phyloP scores from a whole-genome alignment of 1,284 basidiomycete species.

The Leucoagaricus sp. region DNA sequence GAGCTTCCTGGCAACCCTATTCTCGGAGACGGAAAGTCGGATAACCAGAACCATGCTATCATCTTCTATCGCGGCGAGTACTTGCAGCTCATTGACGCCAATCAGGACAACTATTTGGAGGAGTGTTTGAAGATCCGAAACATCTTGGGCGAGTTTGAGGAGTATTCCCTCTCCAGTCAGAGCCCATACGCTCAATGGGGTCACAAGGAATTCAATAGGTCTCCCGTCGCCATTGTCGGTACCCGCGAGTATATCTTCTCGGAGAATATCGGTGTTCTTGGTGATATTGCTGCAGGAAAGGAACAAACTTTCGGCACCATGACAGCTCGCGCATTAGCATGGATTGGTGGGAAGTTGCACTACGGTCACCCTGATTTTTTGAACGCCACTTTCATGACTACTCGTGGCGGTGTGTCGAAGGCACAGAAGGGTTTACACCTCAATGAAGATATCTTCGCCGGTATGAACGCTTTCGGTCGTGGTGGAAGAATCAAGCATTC shows the following conservation, averaged over 20 bases:
- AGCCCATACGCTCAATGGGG: conserved; percentile 96
- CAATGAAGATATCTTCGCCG: conserved; percentile 99
- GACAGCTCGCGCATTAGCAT: conserved; percentile 93
- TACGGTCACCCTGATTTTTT: conserved; percentile 99
- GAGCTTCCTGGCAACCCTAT: conserved; percentile 99
- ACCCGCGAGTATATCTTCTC: conserved; percentile 99
- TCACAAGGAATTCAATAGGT: conserved; percentile 87
- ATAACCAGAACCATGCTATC: conserved; percentile 99
- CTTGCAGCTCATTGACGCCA: conserved; percentile 98
- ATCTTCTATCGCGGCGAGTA: conserved; percentile 99
- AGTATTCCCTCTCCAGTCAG: conserved; percentile 88
- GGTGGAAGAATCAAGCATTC: conserved; percentile 99
- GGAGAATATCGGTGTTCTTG: conserved; percentile 99
- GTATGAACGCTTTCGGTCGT: conserved; percentile 98
- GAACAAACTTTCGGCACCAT: conserved; percentile 99
- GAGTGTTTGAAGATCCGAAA: conserved; percentile 99
- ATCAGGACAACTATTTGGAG: conserved; percentile 99
- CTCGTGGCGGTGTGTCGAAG: conserved; percentile 98
- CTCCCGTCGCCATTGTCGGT: conserved; percentile 97
- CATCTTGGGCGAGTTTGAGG: conserved; percentile 97
- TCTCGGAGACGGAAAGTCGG: conserved; percentile 98
- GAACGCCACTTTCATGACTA: conserved; percentile 98
- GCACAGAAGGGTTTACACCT: conserved; percentile 98
- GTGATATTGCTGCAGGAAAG: conserved; percentile 99
- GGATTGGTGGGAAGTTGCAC: conserved; percentile 98